Base-by-base conservation (phyloP, 306 rosid species). In the Ochetophila trinervis region DNA sequence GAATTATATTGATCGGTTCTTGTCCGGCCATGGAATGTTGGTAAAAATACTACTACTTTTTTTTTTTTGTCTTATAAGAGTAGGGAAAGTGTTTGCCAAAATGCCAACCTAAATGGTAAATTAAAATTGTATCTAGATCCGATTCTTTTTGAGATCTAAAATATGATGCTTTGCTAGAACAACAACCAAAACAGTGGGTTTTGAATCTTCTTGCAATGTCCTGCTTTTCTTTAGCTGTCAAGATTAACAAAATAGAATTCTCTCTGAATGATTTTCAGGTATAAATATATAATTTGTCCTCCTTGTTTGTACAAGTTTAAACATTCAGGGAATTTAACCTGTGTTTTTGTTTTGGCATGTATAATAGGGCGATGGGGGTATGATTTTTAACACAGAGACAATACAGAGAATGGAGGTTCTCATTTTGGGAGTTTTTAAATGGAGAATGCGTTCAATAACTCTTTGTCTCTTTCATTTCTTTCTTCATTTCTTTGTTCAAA, bases 161-260 rank as follows among this genome's bases (percentile, higher is more conserved):
- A 45, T 20, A 53, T n/a, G 48, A 67, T 45, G 51, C 30, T 18
- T 68, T 68, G 67, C 23, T 67, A 5, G 1, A 44, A 53, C 84
- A 92, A 95, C 71, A 89, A 63, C 86, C 87, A 54, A 84, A 92
- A 78, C 89, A 91, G 72, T 92, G 98, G 98, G 68, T 88, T 49
- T 62, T 84, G 49, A 79, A 83, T 82, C 93, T 92, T 17, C 79
- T 92, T 72, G 93, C 96, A 32, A 57, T 89, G 21, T 69, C 95
- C 30, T 89, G 98, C 71, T 79, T 86, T 69, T 87, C 96, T 57
- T 74, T 92, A 13, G 96, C 96, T 65, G 83, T 87, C 19, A 92
- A 92, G 80, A 92, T 92, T 96, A 76, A 75, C 76, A 71, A 84
- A 79, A 70, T 83, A 32, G 91, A 87, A 47, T 77, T 69, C 62